Evolutionary conservation across 106 monocot species (phyloP), one percentile per base, ranked within the genome.

Genomic region (Dendrobium catenatum): DNA sequence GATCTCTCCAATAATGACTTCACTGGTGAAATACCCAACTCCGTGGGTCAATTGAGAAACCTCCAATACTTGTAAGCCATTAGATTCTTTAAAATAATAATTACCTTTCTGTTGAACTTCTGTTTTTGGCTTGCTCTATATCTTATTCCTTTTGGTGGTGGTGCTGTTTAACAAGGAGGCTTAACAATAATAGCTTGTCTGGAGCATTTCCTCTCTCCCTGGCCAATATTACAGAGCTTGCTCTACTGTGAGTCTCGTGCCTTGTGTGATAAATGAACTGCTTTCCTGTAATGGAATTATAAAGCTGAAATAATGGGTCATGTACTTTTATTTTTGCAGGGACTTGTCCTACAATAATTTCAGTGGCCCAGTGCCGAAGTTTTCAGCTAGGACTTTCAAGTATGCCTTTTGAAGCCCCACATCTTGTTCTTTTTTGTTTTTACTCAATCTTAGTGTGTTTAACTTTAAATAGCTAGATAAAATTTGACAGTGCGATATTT

Each of bases 31-130:
- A 79, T 96, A 48, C 93, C 96, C 4, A 31, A 16, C n/a, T 91
- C 93, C 49, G 10, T 96, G 26, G 90, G 93, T 43, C 77, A 90
- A 66, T 84, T 96, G 42, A 82, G 68, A 48, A 96, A 58, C 83
- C 93, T 96, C 86, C 81, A 82, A 41, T 96, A 93, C 80, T 51
- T 92, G 92, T 92, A 85, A 92, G 89, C 79, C 58, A 75, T 59
- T 61, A 20, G 24, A 37, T 24, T 48, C 22, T 61, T 61, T 61
- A 61, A 64, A 22, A 22, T 64, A n/a, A 24, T 64, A 1, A 15
- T 24, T 2, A 4, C 13, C 5, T 55, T 64, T 31, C 1, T 24
- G 26, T 64, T 24, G 15, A 70, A 1, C 33, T 70, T 18, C 7
- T 66, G 9, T n/a, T 66, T 26, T 66, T 22, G 17, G 13, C 0